Conservation (phyloP, 2,329 filamentous ascomycete genomes). For the Onygena corvina region DNA sequence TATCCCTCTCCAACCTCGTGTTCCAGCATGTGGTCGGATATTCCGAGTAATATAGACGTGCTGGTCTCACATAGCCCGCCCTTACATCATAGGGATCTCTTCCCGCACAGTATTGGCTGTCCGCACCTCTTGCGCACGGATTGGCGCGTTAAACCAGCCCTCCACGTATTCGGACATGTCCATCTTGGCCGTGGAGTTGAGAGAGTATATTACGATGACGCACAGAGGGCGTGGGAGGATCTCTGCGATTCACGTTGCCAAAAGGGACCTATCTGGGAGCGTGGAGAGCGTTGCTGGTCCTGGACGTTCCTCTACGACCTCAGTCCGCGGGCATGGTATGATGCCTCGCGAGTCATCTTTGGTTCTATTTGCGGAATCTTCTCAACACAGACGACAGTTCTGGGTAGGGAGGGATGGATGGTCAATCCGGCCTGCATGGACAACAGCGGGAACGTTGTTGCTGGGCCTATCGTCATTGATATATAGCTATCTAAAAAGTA, state of each 20-base stretch:
- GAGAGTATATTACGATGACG: constrained; percentile 60
- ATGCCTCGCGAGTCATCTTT: constrained; percentile 39
- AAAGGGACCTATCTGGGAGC: constrained; percentile 19
- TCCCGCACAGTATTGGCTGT: constrained; percentile 53
- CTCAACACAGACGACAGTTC: constrained; percentile 46
- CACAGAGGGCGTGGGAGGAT: constrained; percentile 60
- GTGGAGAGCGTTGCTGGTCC: constrained; percentile 8
- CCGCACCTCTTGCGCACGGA: constrained; percentile 57
- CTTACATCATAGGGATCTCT: constrained; percentile 52
- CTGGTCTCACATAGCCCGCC: constrained; percentile 74
- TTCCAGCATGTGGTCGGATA: too few species aligned
- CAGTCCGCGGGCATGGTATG: constrained; percentile 36
- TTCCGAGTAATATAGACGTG: too few species aligned
- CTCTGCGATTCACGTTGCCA: constrained; percentile 37
- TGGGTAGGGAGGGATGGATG: constrained; percentile 35
- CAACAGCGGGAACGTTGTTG: constrained; percentile 23
- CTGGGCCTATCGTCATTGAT: constrained; percentile 19
- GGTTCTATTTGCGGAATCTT: constrained; percentile 43
- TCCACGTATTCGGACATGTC: constrained; percentile 79
- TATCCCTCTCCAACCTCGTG: too few species aligned
- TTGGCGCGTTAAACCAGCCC: constrained; percentile 58
- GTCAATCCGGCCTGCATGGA: constrained; percentile 48
- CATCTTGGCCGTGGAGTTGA: constrained; percentile 64
- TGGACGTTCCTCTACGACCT: constrained; percentile 14
- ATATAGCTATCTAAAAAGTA: not conserved